Base-by-base conservation (phyloP, 352 stramenopile species). In the Phytopythium chamaehyphon region DNA sequence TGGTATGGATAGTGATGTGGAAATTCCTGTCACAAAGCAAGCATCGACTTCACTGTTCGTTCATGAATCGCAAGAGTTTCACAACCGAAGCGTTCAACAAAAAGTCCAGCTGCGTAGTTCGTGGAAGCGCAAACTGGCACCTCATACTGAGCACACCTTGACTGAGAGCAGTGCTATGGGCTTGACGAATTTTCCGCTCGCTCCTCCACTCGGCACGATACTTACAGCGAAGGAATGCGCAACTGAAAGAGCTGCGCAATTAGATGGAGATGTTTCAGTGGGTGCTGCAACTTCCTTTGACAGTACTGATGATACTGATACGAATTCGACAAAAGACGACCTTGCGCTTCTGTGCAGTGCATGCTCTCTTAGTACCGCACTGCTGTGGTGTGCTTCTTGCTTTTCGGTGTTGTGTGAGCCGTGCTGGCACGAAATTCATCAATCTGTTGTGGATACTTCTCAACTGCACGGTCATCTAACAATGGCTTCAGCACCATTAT, bases 81-180 rank as follows among this genome's bases (percentile, higher is more conserved):
- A 83, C 19, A 60, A 69, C 4, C 59, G 61, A 18, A 86, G 76
- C 48, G 75, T 86, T 15, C 74, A 65, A 3, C 70, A 65, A 24
- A 79, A 79, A 40, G 51, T 85, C 15, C 77, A 78, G 35, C 62
- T 88, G 0, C 73, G 76, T 40, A 72, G 75, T 24, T 88, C 77
- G 16, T 88, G 77, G 77, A 71, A 78, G 42, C 62, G 21, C 19
- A 52, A 66, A 15, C 59, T 54, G 2, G 40, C 57, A n/a, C 39
- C 58, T 28, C 16, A 50, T 11, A 43, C 62, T 9, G 42, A 53
- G 14, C 43, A 21, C 46, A 38, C 18, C 16, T 19, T 54, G 10
- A 14, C 22, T 15, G 15, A 23, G 23, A 7, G 11, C 5, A 8
- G 19, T 0, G 14, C 15, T 15, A 18, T n/a, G 7, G 23, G 23